A percentile compares a stretch with the other conserved stretches of the same genome.
Conservation (phyloP, 257 asterid genomes). For the Penstemon barbatus region DNA sequence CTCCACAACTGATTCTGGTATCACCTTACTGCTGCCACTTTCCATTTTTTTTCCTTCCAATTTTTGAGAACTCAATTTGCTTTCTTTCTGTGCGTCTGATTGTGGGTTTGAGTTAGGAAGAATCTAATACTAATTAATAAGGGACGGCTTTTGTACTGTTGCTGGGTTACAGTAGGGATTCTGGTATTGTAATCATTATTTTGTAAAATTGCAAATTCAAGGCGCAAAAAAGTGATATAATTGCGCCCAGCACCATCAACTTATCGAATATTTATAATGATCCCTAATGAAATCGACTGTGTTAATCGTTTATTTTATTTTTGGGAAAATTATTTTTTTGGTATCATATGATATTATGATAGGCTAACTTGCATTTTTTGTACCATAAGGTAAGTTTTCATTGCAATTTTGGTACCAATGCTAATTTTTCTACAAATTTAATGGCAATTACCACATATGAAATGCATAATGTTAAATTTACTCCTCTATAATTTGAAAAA, state of each 20-base stretch:
- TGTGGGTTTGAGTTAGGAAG: slow-evolving; percentile 24
- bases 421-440: too few relatives aligned
- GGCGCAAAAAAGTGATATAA: slow-evolving; percentile 12
- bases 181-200: background rate
- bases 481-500: too few relatives aligned
- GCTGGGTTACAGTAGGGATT: slow-evolving; percentile 8
- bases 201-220: background rate
- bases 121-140: background rate
- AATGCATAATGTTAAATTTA: too few relatives aligned
- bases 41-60: slow-evolving; percentile 33
- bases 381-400: too few relatives aligned
- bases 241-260: slow-evolving; percentile 4
- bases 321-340: too few relatives aligned
- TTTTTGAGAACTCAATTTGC: slow-evolving; percentile 9
- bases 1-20: slow-evolving; percentile 73
- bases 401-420: too few relatives aligned
- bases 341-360: too few relatives aligned
- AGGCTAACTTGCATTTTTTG: too few relatives aligned
- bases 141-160: slow-evolving; percentile 5
- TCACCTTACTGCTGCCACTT: slow-evolving; percentile 40
- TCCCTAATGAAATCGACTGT: background rate
- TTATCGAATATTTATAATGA: background rate
- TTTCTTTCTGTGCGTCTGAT: background rate
- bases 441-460: too few relatives aligned
- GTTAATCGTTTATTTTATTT: too few relatives aligned